Evolutionary conservation across 2,329 filamentous ascomycete species (phyloP).

Genomic region (Stagonosporopsis chrysanthemi): DNA sequence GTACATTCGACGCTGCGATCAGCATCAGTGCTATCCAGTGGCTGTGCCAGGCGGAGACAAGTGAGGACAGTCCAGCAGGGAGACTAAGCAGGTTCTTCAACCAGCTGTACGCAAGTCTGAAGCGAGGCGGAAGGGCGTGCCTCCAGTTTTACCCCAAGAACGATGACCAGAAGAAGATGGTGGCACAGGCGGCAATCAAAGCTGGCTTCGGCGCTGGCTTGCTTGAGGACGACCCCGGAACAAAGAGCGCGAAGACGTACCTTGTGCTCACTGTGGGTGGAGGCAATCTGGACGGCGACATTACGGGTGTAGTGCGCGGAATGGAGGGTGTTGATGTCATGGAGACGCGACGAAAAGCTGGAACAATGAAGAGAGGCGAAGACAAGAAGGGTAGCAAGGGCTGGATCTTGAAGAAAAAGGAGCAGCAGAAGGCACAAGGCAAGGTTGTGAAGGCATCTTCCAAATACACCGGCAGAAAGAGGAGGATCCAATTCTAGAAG

Average conservation of each 20-base stretch:
- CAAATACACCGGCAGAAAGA: conserved; percentile 92
- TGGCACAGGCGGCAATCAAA: conserved; percentile 85
- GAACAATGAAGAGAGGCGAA: conserved; percentile 62
- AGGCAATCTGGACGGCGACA: conserved; percentile 71
- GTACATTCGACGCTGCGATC: conserved; percentile 92
- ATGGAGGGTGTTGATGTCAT: conserved; percentile 85
- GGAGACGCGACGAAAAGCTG: conserved; percentile 61
- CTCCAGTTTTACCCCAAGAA: conserved; percentile 99
- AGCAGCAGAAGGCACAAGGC: conserved; percentile 92
- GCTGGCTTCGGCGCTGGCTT: conserved; percentile 96
- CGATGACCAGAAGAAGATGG: conserved; percentile 88
- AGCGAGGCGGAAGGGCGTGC: conserved; percentile 85
- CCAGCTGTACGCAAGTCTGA: conserved; percentile 83
- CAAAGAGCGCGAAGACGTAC: conserved; percentile 97
- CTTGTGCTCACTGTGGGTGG: conserved; percentile 89
- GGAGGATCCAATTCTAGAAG: conserved; percentile 75
- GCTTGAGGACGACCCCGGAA: conserved; percentile 92
- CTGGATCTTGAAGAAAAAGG: conserved; percentile 87
- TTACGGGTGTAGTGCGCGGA: conserved; percentile 86
- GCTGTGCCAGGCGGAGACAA: conserved; percentile 94
- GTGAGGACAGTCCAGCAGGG: conserved; percentile 80
- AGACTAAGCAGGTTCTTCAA: conserved; percentile 89
- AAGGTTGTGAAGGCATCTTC: conserved; percentile 91
- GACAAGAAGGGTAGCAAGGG: conserved; percentile 82
- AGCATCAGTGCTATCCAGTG: conserved; percentile 97